These are phyloP conservation scores for Camellia lanceoleosa DNA, from an alignment of 148 eudicot genomes.

Conservation along the genomic window DNA sequence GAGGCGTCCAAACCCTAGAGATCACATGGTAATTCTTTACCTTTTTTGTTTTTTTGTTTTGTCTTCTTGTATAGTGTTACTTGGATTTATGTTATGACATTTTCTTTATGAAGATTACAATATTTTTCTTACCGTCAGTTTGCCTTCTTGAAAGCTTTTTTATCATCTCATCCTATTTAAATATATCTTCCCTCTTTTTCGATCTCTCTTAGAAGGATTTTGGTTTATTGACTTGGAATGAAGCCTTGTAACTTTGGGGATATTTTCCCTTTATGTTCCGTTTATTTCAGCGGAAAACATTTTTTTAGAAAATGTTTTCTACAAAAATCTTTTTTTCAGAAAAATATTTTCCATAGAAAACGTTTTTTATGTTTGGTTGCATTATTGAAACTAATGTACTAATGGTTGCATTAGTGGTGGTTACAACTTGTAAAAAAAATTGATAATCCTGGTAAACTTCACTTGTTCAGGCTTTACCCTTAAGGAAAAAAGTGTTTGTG, in stretches of 20 bases:
- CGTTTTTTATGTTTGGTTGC: too few species aligned
- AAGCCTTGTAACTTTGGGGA: neutral
- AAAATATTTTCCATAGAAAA: too few species aligned
- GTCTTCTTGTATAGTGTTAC: neutral
- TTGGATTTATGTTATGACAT: neutral
- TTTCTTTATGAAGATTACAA: neutral
- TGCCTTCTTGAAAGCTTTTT: neutral
- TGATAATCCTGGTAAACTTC: neutral
- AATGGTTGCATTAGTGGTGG: too few species aligned
- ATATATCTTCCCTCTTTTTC: neutral
- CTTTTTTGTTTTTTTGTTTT: too few species aligned
- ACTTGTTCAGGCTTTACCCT: neutral
- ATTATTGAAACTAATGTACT: too few species aligned
- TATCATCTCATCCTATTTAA: neutral
- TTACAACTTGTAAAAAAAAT: too few species aligned
- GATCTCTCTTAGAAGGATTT: neutral
- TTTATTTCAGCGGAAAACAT: too few species aligned
- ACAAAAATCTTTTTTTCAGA: too few species aligned
- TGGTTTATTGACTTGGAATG: slow-evolving; percentile 2
- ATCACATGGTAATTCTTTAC: slow-evolving; percentile 70
- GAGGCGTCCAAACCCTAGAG: slow-evolving; percentile 85
- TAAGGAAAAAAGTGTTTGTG: neutral
- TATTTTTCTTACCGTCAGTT: neutral
- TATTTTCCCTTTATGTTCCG: too few species aligned
- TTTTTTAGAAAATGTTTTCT: too few species aligned